Conservation (phyloP, 2,329 filamentous ascomycete species). For the Diaporthe citrichinensis region DNA sequence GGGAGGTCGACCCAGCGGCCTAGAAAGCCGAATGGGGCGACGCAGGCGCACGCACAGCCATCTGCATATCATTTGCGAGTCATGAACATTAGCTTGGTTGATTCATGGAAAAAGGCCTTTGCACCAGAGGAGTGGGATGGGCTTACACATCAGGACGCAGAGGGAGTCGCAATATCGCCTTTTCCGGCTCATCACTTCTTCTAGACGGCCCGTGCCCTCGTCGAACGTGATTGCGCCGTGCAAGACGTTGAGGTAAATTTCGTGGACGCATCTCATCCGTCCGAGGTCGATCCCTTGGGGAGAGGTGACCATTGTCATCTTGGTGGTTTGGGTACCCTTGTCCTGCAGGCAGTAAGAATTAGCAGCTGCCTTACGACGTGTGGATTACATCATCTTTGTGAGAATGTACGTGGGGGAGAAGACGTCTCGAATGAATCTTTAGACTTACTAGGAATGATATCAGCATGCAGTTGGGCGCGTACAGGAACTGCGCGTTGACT, state of each 20-base stretch:
- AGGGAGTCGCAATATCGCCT: neutral
- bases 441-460: neutral
- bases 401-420: no score
- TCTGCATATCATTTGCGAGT: no score
- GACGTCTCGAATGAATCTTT: no score
- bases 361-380: neutral
- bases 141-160: conserved; percentile 1
- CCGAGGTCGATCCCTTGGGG: neutral
- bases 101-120: no score
- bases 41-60: conserved; percentile 4
- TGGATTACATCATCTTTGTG: no score
- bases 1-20: conserved; percentile 40
- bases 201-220: neutral
- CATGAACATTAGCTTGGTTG: no score
- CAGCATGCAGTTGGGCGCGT: neutral
- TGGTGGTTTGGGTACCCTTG: neutral
- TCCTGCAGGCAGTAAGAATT: neutral
- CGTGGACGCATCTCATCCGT: neutral
- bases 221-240: neutral
- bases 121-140: no score
- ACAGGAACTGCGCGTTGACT: conserved; percentile 4
- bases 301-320: conserved; percentile 4
- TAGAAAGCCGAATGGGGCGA: conserved; percentile 19
- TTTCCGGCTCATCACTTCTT: neutral
- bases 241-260: neutral